Evolutionary conservation across 2,329 filamentous ascomycete genomes (phyloP).

Genomic region (Trichoderma sp.): DNA sequence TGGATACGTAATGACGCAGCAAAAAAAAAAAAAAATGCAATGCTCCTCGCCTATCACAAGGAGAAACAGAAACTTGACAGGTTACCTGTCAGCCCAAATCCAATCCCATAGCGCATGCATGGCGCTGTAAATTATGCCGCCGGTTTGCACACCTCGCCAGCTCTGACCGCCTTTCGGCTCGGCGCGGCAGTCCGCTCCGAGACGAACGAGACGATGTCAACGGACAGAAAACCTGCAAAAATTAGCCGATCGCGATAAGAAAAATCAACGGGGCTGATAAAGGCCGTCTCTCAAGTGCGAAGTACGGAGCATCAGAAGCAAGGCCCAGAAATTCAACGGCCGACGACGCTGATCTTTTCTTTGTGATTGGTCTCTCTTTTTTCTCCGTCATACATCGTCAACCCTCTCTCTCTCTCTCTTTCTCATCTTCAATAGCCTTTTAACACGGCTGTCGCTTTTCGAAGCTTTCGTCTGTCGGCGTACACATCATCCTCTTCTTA

Average conservation of each 20-base stretch:
- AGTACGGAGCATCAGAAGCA: conserved; percentile 5
- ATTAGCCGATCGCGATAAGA: conserved; percentile 21
- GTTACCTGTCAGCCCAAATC: background rate
- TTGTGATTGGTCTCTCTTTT: background rate
- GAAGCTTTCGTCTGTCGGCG: background rate
- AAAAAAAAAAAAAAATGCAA: background rate
- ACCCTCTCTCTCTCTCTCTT: background rate
- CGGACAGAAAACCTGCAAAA: conserved; percentile 13
- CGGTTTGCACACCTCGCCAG: background rate
- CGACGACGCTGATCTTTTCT: background rate
- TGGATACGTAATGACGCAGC: conserved; percentile 3
- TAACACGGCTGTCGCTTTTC: conserved; percentile 11
- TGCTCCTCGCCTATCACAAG: background rate
- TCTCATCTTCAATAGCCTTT: background rate
- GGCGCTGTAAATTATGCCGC: background rate
- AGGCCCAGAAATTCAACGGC: background rate
- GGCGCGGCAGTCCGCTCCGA: conserved; percentile 14
- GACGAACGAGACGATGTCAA: background rate
- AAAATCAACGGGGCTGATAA: conserved; percentile 24
- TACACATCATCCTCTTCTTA: background rate
- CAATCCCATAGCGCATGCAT: background rate
- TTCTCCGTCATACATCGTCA: background rate
- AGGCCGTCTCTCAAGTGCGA: background rate
- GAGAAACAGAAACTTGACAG: background rate
- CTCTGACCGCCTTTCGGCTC: conserved; percentile 26